These are phyloP conservation scores for Beauveria sp. DNA, from an alignment of 2,329 filamentous ascomycete genomes.

Conservation along the genomic window DNA sequence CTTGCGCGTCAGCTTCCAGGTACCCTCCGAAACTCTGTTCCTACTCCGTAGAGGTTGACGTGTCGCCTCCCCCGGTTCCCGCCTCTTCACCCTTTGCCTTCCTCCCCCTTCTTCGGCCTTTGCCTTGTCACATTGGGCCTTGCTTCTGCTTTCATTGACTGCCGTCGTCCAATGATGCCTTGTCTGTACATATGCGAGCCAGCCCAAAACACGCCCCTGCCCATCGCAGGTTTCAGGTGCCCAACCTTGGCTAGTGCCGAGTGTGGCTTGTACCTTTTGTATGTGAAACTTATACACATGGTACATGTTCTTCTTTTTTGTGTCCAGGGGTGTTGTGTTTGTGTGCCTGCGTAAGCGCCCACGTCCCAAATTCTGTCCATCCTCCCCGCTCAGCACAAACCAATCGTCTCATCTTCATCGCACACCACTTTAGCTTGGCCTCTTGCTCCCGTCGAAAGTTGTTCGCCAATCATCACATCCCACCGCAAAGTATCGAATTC, in stretches of 20 bases:
- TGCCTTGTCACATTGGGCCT: neutral
- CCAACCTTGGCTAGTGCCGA: neutral
- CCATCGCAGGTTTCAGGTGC: neutral
- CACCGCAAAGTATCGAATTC: neutral
- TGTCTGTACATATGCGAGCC: neutral
- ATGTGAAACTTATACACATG: neutral
- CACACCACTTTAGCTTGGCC: neutral
- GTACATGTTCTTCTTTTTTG: neutral
- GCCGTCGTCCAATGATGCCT: neutral
- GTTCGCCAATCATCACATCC: neutral
- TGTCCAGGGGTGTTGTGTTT: too few relatives aligned
- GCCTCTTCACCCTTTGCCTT: neutral
- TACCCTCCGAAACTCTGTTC: neutral
- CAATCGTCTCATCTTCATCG: neutral
- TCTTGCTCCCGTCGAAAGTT: neutral
- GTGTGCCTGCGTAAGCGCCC: conserved; percentile 2
- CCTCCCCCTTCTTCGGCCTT: neutral
- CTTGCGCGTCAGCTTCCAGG: too few relatives aligned
- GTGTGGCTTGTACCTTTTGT: neutral
- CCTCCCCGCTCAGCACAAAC: neutral
- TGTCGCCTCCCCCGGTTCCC: neutral
- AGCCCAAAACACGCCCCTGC: conserved; percentile 4
- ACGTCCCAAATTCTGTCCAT: neutral
- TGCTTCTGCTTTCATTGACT: neutral
- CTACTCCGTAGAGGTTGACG: neutral